Evolutionary conservation across 768 basidiomycete species (phyloP), one percentile per base, ranked within the genome.

Genomic region (Phylloporus arenicola): DNA sequence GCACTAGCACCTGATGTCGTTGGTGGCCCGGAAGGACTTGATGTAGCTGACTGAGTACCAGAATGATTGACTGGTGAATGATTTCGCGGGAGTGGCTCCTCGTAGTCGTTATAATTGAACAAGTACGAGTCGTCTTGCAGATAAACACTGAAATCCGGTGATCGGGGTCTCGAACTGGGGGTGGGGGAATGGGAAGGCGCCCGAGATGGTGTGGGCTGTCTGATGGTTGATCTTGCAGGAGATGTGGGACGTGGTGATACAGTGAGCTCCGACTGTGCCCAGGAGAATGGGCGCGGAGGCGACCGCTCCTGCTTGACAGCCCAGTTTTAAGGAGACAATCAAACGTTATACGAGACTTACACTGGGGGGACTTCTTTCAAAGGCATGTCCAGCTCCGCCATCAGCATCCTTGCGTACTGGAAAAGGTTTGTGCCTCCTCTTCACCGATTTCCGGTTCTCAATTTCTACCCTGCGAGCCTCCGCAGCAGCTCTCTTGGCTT

Each of bases 371-470:
- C 17, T 20, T 13, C 12, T 38, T 44, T 39, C 44, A 8, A 22
- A 31, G 16, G 7, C n/a, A 24, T 14, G 40, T 19, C n/a, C 14
- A 12, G 50, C 30, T 19, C 27, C 35, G 14, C 14, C 35, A 19
- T 43, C 42, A 24, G 42, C 25, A 45, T 45, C 29, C 19, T 17
- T 30, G 4, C 30, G 48, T n/a, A 68, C n/a, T 4, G 64, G 68
- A 38, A 68, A 68, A n/a, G 56, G 51, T 50, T 53, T 69, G 29
- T 27, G 51, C 42, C 55, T 52, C 52, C 41, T 60, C 50, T 53
- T 63, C 19, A 8, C 50, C 39, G 47, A 51, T 22, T 60, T 58
- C 47, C 48, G 60, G 35, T 34, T 47, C 45, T 42, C 56, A 12
- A 19, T 31, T 29, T 43, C 50, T n/a, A 44, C 50, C 30, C 16